Percentiles rank a stretch among this genome's conserved stretches.
phyloP scores from a whole-genome alignment of 768 basidiomycete species.

The Lenzites betulinus region DNA sequence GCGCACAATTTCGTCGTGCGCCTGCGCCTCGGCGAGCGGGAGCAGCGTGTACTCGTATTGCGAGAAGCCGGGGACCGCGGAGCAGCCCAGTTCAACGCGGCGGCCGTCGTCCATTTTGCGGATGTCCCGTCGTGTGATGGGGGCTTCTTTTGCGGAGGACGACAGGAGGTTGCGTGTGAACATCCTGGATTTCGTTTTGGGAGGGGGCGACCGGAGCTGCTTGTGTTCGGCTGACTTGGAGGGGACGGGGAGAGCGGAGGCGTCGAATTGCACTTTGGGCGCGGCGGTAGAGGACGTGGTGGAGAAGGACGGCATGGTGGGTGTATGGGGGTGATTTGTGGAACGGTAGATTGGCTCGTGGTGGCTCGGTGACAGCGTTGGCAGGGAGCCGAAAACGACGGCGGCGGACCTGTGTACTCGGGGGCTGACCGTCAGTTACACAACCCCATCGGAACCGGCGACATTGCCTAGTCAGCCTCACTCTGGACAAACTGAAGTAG shows the following conservation, averaged over 20 bases:
- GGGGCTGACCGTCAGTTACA: no score
- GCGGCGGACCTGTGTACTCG: no score
- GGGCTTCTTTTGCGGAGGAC: background rate
- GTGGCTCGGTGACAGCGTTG: no score
- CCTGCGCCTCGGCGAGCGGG: constrained; percentile 6
- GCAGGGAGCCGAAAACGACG: no score
- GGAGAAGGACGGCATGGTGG: background rate
- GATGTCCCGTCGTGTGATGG: background rate
- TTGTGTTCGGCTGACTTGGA: constrained; percentile 2
- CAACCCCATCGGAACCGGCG: no score
- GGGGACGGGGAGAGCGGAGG: background rate
- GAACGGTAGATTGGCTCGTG: no score
- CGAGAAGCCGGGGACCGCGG: background rate
- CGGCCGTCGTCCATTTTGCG: constrained; percentile 2
- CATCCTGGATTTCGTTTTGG: background rate
- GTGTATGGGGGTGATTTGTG: background rate
- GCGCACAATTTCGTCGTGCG: constrained; percentile 11
- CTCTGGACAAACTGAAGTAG: no score
- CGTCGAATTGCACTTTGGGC: constrained; percentile 4
- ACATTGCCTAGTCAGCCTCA: no score
- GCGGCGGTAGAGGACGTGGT: background rate
- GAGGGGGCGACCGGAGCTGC: constrained; percentile 9
- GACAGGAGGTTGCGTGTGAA: background rate
- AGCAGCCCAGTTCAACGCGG: background rate
- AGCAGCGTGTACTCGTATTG: constrained; percentile 14